A percentile compares a stretch with the other conserved stretches of the same genome.
These are phyloP conservation scores for Waltergamsia citrina DNA, from an alignment of 2,329 filamentous ascomycete species.

Conservation along the genomic window DNA sequence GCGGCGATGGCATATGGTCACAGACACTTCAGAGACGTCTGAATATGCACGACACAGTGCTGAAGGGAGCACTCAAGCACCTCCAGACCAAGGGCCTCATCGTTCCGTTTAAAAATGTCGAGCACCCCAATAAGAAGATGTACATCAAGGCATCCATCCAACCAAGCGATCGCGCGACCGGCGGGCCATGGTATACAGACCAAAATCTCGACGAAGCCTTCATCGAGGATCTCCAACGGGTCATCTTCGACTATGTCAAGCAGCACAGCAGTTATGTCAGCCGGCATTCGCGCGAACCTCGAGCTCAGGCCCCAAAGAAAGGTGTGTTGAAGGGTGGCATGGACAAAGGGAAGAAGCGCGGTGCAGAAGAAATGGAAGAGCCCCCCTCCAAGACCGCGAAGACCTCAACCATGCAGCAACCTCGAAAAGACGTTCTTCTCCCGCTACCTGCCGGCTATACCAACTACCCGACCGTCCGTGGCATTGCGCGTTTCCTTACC, in stretches of 20 bases:
- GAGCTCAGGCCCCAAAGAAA: slow-evolving; percentile 44
- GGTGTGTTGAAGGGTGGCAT: slow-evolving; percentile 40
- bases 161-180: slow-evolving; percentile 83
- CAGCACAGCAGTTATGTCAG: slow-evolving; percentile 59
- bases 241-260: slow-evolving; percentile 67
- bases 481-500: slow-evolving; percentile 69
- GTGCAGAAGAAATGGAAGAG: slow-evolving; percentile 28
- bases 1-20: slow-evolving; percentile 82
- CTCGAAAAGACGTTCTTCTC: slow-evolving; percentile 31
- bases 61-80: slow-evolving; percentile 75
- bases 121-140: slow-evolving; percentile 86
- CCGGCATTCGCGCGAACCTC: slow-evolving; percentile 15
- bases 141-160: slow-evolving; percentile 84
- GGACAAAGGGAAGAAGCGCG: slow-evolving; percentile 36
- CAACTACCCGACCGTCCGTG: slow-evolving; percentile 70
- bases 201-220: slow-evolving; percentile 83
- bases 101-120: slow-evolving; percentile 83
- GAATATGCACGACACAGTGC: slow-evolving; percentile 73
- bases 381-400: slow-evolving; percentile 16
- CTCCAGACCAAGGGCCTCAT: slow-evolving; percentile 78
- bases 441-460: slow-evolving; percentile 58
- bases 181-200: slow-evolving; percentile 91
- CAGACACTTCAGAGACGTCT: slow-evolving; percentile 72
- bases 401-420: slow-evolving; percentile 11
- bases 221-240: slow-evolving; percentile 65